Evolutionary conservation across 2,329 filamentous ascomycete species (phyloP), one percentile per base, ranked within the genome.

Genomic region (Exophiala sideris): DNA sequence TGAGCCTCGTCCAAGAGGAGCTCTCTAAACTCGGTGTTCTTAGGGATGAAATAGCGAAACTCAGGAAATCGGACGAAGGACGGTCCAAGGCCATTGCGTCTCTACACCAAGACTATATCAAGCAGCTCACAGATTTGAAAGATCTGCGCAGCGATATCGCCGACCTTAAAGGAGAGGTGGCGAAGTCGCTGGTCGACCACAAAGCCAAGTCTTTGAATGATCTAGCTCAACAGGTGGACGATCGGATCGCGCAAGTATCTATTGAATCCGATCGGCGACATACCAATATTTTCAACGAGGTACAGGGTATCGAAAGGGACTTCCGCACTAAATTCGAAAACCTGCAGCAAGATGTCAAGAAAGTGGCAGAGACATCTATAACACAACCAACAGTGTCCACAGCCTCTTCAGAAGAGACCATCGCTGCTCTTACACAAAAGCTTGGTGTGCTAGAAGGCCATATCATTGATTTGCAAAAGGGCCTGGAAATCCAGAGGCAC

Each of bases 401-500:
- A 29, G 24, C 24, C 24, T 35, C 36, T n/a, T 34, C 51, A 48
- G 39, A 41, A 9, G 38, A 54, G 18, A 11, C n/a, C 8, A 21
- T 42, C 7, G 48, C 39, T 8, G 39, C 11, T 9, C 29, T 48
- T 14, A 10, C 36, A 18, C 21, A 42, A n/a, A 49, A 12, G 9
- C 9, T 56, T 18, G 16, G 16, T 24, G 33, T 38, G 12, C 36
- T 52, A 9, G 48, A 36, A 16, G 9, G 14, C 29, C 41, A 36
- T 10, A 10, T 46, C 3, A 39, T 34, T 16, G 39, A n/a, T 14
- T 2, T 52, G 2, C 47, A 50, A 16, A 29, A 47, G 18, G 41
- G 24, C 14, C 21, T 57, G 2, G 48, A 52, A 34, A 50, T 50
- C 40, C 29, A 48, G 4, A 21, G 8, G 2, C 56, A 56, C 42